These are phyloP conservation scores for Quercus mongolica DNA, from an alignment of 306 rosid genomes.

Conservation along the genomic window DNA sequence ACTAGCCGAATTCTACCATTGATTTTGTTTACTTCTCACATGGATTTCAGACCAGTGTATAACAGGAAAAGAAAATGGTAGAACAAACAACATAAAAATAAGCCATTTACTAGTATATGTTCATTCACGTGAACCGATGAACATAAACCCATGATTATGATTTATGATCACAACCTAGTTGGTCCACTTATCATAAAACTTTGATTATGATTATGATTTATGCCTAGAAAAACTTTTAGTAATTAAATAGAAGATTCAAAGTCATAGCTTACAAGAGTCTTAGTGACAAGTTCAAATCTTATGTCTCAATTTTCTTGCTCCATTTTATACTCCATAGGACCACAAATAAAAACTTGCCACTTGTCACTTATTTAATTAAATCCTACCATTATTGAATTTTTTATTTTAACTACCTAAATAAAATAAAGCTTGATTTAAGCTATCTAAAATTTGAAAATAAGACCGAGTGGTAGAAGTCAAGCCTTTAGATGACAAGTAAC, in stretches of 20 bases:
- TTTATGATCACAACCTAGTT: background rate
- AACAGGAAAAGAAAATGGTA: background rate
- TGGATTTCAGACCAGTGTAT: slow-evolving; percentile 88
- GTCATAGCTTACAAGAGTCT: background rate
- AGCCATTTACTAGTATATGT: background rate
- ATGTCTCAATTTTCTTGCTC: no score
- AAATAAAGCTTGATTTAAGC: no score
- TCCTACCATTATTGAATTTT: no score
- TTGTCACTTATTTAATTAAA: no score
- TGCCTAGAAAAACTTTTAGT: background rate
- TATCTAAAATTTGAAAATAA: background rate
- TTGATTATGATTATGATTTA: no score
- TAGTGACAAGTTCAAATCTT: background rate
- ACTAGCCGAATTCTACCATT: slow-evolving; percentile 78
- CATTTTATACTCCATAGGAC: no score
- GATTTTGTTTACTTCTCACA: slow-evolving; percentile 89
- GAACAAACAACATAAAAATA: background rate
- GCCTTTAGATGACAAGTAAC: no score
- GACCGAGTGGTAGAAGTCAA: background rate
- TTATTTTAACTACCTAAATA: no score
- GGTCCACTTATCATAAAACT: background rate
- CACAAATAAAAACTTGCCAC: no score
- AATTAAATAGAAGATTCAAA: background rate
- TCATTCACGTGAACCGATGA: background rate
- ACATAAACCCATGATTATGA: background rate